Base-by-base conservation (phyloP, 345 rosid species). In the Camelina laxa region DNA sequence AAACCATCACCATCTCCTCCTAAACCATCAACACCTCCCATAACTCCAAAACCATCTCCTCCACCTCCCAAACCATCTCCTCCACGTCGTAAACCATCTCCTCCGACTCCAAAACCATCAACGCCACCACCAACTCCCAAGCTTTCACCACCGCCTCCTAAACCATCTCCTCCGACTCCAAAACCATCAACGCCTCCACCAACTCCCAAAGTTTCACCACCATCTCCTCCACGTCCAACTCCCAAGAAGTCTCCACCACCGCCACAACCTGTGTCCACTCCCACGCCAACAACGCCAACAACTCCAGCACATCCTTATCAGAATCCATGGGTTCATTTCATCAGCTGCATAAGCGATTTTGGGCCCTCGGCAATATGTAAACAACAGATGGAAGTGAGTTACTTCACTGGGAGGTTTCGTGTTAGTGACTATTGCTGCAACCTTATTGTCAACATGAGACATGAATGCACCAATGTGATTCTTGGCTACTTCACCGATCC, bases 391-490 rank as follows among this genome's bases (percentile, higher is more conserved):
- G 65, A 73, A 48, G 38, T 55, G 42, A 74, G 78, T 58, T 74
- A 74, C 67, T 66, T 12, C 31, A 74, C 67, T 48, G 24, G 72
- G n/a, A 12, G 6, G 2, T 74, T 66, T 59, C 33, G 60, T 45
- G 72, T 74, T 15, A 74, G 66, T 59, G 42, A 67, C 16, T 10
- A 48, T 36, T 74, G 73, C 33, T 74, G 78, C 51, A 58, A 74
- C 53, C 65, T 74, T 65, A 47, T 74, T 27, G 44, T 57, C 59
- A 65, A 74, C 67, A 74, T 66, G 78, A 57, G 72, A 35, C 15
- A 74, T 48, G 78, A 74, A 48, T 74, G 78, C 20, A 48, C 73
- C 6, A 60, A 74, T 39, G 72, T 66, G 17, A 65, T 74, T 74
- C 3, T 66, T 5, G 72, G 66, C 51, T 65, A 14, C 36, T 74